phyloP scores from a whole-genome alignment of 2,329 filamentous ascomycete genomes.

The Neurospora sp. region DNA sequence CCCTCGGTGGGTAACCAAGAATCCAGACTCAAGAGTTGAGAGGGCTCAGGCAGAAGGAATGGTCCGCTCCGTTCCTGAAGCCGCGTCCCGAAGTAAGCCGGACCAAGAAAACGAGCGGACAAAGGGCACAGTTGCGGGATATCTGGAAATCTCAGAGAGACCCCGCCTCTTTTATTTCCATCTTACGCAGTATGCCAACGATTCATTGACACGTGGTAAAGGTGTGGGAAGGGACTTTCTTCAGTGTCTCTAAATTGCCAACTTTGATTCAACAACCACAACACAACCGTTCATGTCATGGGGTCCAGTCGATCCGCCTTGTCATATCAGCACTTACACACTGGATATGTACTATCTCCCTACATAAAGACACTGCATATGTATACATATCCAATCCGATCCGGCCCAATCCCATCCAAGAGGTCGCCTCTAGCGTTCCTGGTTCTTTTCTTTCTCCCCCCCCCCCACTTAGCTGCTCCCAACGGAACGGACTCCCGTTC shows the following conservation, averaged over 20 bases:
- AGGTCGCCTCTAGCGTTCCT: neutral
- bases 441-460: neutral
- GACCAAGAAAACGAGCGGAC: neutral
- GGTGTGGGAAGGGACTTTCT: conserved; percentile 4
- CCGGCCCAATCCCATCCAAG: neutral
- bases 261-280: neutral
- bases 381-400: neutral
- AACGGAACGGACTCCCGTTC: neutral
- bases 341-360: neutral
- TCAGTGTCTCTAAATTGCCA: neutral
- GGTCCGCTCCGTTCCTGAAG: neutral
- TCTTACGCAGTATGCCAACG: conserved; percentile 14
- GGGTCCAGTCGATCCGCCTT: neutral
- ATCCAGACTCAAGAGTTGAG: neutral
- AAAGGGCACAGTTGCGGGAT: neutral
- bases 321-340: neutral
- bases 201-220: conserved; percentile 19
- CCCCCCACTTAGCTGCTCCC: neutral
- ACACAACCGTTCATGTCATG: neutral
- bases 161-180: neutral
- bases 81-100: neutral
- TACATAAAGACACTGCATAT: neutral
- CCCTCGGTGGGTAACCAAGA: neutral
- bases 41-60: neutral
- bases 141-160: neutral